These are phyloP conservation scores for Psilocybe subaeruginosa DNA, from an alignment of 768 basidiomycete species.

Conservation along the genomic window DNA sequence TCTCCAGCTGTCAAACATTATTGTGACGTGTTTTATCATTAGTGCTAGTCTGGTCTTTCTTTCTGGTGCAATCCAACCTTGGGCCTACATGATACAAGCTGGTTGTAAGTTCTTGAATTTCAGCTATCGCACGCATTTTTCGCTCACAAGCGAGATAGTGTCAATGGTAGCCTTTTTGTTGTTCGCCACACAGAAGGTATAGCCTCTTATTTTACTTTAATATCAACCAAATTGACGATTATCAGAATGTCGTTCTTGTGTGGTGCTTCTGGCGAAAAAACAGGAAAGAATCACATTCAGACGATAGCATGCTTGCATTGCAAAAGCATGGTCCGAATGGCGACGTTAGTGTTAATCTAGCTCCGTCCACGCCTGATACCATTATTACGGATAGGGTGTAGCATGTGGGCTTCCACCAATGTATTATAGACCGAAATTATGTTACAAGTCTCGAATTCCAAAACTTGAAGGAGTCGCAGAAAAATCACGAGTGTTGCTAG, in stretches of 20 bases:
- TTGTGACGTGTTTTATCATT: background rate
- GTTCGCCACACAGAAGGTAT: constrained; percentile 53
- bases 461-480: background rate
- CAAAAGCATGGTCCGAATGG: background rate
- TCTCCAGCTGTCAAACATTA: background rate
- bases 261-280: constrained; percentile 35
- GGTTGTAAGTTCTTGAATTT: constrained; percentile 36
- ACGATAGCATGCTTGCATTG: constrained; percentile 1
- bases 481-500: background rate
- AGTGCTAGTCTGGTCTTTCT: constrained; percentile 44
- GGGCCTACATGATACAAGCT: constrained; percentile 53
- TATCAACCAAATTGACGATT: background rate
- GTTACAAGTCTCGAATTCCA: background rate
- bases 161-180: constrained; percentile 50
- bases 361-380: background rate
- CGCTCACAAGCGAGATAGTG: constrained; percentile 33
- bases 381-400: background rate
- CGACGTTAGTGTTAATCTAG: background rate
- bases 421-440: background rate
- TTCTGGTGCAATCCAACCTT: constrained; percentile 27
- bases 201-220: background rate
- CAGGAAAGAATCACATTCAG: constrained; percentile 8
- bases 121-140: constrained; percentile 5
- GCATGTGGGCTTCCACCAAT: background rate
- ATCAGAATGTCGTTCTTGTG: constrained; percentile 40